These are phyloP conservation scores for Liriodendron chinense DNA, from an alignment of 164 flowering plant genomes.

Conservation along the genomic window DNA sequence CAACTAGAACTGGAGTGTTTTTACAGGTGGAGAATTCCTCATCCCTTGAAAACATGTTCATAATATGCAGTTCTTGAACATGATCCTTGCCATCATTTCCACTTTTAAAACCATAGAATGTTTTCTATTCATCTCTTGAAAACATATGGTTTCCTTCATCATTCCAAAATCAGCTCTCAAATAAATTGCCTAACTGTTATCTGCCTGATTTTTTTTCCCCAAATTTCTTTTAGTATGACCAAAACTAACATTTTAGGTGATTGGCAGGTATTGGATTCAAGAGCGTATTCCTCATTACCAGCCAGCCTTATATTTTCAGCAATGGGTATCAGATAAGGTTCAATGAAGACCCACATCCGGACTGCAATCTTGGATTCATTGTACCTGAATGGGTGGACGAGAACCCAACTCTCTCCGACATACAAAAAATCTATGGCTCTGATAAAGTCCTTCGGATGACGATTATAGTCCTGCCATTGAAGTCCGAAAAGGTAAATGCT, in stretches of 20 bases:
- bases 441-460: slow-evolving; percentile 44
- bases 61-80: no score
- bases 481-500: slow-evolving; percentile 51
- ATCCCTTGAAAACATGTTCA: no score
- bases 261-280: slow-evolving; percentile 77
- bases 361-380: slow-evolving; percentile 55
- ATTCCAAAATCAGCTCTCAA: neutral
- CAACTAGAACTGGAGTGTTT: no score
- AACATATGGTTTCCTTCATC: neutral
- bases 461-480: slow-evolving; percentile 49
- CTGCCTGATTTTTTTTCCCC: slow-evolving; percentile 7
- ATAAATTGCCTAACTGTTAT: slow-evolving; percentile 68
- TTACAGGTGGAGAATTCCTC: no score
- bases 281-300: slow-evolving; percentile 65
- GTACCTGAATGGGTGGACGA: slow-evolving; percentile 82
- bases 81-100: no score
- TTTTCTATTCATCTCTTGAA: no score
- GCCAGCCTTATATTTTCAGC: slow-evolving; percentile 63
- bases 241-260: neutral
- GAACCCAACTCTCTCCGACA: slow-evolving; percentile 43
- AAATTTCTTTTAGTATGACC: no score
- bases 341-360: slow-evolving; percentile 46
- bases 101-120: no score
- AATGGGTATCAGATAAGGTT: slow-evolving; percentile 70
- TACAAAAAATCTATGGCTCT: slow-evolving; percentile 41